These are phyloP conservation scores for Mychonastes homosphaera DNA, from an alignment of 139 green algal genomes.

Conservation along the genomic window DNA sequence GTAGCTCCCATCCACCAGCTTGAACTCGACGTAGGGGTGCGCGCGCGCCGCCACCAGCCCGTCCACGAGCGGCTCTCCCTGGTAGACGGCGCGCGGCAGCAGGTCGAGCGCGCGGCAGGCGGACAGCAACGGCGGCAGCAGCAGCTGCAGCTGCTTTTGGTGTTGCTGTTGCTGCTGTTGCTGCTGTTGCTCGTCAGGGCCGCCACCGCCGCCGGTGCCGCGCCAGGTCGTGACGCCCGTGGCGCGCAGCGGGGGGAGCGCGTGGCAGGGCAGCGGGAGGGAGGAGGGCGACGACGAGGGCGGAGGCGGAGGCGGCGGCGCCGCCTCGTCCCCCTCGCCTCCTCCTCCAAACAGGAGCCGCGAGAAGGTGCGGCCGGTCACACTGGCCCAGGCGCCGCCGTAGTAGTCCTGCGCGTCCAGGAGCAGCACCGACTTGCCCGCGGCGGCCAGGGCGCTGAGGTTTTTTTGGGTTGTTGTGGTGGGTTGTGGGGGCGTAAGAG, in stretches of 20 bases:
- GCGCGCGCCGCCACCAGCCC: conserved; percentile 52
- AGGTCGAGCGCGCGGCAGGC: background rate
- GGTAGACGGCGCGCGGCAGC: conserved; percentile 54
- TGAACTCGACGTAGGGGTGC: conserved; percentile 85
- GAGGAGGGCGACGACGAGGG: too few species aligned
- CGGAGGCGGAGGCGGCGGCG: too few species aligned
- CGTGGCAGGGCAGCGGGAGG: too few species aligned
- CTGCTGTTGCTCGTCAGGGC: background rate
- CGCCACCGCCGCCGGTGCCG: too few species aligned
- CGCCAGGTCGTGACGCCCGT: too few species aligned
- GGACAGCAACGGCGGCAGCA: conserved; percentile 4
- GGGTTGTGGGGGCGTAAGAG: too few species aligned
- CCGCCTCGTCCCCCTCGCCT: too few species aligned
- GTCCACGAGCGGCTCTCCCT: conserved; percentile 58
- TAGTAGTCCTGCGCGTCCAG: conserved; percentile 64
- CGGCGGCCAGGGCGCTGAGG: conserved; percentile 49
- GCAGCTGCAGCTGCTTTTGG: conserved; percentile 13
- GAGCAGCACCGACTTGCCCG: conserved; percentile 68
- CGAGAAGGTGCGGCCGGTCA: conserved; percentile 20
- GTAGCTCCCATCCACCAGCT: conserved; percentile 58
- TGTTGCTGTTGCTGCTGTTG: background rate
- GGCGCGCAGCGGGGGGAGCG: too few species aligned
- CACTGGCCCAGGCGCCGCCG: conserved; percentile 54
- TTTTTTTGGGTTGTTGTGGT: too few species aligned
- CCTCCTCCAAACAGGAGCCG: too few species aligned